Conservation (phyloP, 352 stramenopile genomes). For the Pythium periplocum region DNA sequence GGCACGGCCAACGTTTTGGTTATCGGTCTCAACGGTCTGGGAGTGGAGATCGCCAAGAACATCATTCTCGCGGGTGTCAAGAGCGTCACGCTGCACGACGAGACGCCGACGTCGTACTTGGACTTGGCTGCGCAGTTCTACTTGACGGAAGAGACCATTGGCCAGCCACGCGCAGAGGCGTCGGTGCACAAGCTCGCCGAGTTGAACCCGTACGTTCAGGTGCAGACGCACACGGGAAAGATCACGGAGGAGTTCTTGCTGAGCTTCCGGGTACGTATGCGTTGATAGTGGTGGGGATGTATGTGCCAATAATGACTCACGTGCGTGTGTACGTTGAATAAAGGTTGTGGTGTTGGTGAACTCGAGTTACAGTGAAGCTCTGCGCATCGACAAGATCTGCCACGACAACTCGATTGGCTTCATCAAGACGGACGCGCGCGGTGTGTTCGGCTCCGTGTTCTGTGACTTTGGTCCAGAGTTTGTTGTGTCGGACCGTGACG, state of each 20-base stretch:
- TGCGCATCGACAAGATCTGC: conserved; percentile 81
- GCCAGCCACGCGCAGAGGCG: conserved; percentile 76
- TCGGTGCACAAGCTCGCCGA: conserved; percentile 90
- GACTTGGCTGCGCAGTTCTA: conserved; percentile 97
- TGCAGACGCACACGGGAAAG: conserved; percentile 54
- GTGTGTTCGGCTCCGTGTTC: conserved; percentile 96
- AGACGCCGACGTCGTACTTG: conserved; percentile 66
- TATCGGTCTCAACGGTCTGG: conserved; percentile 92
- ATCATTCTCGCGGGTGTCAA: conserved; percentile 96
- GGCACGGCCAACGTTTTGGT: conserved; percentile 93
- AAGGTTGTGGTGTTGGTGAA: conserved; percentile 87
- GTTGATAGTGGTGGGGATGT: neutral
- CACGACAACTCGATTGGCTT: conserved; percentile 86
- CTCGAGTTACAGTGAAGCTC: conserved; percentile 53
- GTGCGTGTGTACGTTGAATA: neutral
- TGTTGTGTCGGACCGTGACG: conserved; percentile 92
- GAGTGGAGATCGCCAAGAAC: conserved; percentile 98
- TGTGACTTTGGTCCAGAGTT: conserved; percentile 97
- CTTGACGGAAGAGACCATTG: conserved; percentile 85
- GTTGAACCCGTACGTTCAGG: conserved; percentile 96
- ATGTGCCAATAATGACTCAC: neutral
- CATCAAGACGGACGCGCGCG: conserved; percentile 88
- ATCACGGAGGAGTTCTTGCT: conserved; percentile 69
- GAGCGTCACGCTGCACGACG: conserved; percentile 94
- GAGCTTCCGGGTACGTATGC: conserved; percentile 58